Evolutionary conservation across 441 rosid genomes (phyloP).

Genomic region (Mallotus repandus): DNA sequence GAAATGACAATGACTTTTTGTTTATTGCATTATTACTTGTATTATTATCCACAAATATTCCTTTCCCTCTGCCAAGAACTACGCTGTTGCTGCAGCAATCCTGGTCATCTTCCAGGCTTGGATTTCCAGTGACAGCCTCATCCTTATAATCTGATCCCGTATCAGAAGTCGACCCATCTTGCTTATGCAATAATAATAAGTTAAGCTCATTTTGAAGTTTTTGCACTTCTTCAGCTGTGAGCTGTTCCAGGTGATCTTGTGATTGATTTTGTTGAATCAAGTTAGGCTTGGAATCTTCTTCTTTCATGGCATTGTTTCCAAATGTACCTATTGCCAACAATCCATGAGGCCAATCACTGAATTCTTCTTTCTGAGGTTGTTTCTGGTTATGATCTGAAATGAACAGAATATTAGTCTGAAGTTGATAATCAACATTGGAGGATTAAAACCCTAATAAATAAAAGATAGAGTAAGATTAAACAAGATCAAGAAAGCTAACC

Average conservation of each 20-base stretch:
- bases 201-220: slow-evolving; percentile 34
- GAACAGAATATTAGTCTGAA: neutral
- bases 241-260: slow-evolving; percentile 24
- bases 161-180: slow-evolving; percentile 8
- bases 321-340: slow-evolving; percentile 59
- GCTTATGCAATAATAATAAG: slow-evolving; percentile 27
- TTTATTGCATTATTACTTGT: slow-evolving; percentile 25
- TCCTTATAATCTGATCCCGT: slow-evolving; percentile 15
- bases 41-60: slow-evolving; percentile 19
- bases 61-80: slow-evolving; percentile 27
- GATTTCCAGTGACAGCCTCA: neutral
- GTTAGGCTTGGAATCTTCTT: slow-evolving; percentile 14
- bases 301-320: slow-evolving; percentile 31
- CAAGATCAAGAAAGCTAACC: slow-evolving; percentile 30
- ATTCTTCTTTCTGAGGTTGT: slow-evolving; percentile 39
- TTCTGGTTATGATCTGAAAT: slow-evolving; percentile 21
- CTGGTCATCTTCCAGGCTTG: slow-evolving; percentile 18
- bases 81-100: neutral
- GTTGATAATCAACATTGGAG: neutral
- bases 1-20: slow-evolving; percentile 43
- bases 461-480: neutral
- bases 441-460: neutral
- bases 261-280: slow-evolving; percentile 19
- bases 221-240: slow-evolving; percentile 35
- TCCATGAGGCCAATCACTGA: slow-evolving; percentile 48